Evolutionary conservation across 2,329 filamentous ascomycete species (phyloP).

Genomic region (Colletotrichum viniferum): DNA sequence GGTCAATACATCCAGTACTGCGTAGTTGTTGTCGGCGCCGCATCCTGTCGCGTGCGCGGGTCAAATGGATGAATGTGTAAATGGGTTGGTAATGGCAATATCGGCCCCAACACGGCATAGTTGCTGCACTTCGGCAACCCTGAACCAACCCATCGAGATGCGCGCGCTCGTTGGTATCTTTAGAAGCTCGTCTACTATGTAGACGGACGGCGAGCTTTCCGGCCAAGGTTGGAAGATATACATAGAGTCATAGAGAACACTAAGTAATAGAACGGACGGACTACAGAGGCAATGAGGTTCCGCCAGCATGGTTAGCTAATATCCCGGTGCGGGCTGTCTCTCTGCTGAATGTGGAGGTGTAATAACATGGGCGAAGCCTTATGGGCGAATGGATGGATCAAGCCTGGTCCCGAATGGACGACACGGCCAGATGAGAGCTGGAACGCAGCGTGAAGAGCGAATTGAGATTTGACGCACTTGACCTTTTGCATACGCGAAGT

Average conservation of each 20-base stretch:
- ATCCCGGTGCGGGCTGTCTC: not conserved
- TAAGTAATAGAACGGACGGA: not conserved
- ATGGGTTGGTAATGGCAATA: not conserved
- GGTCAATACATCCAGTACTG: not conserved
- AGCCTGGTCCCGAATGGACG: not conserved
- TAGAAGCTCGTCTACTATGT: not conserved
- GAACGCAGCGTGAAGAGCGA: constrained; percentile 2
- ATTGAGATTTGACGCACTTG: constrained; percentile 3
- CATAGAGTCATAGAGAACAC: not conserved
- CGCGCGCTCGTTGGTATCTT: not conserved
- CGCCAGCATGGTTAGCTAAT: not conserved
- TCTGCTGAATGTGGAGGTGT: constrained; percentile 4
- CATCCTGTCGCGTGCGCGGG: constrained; percentile 11
- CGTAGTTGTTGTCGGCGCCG: not conserved
- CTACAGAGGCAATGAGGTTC: not conserved
- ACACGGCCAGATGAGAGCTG: not conserved
- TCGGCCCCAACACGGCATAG: not conserved
- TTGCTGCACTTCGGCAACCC: not conserved
- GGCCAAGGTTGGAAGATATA: not conserved
- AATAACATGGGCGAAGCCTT: constrained; percentile 4
- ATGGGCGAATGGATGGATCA: not conserved
- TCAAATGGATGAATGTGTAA: not conserved
- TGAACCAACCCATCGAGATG: not conserved
- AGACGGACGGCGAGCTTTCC: not conserved
- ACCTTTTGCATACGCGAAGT: not conserved